Conservation (phyloP, 495 filamentous ascomycete species). For the Penicillium egyptiacum region DNA sequence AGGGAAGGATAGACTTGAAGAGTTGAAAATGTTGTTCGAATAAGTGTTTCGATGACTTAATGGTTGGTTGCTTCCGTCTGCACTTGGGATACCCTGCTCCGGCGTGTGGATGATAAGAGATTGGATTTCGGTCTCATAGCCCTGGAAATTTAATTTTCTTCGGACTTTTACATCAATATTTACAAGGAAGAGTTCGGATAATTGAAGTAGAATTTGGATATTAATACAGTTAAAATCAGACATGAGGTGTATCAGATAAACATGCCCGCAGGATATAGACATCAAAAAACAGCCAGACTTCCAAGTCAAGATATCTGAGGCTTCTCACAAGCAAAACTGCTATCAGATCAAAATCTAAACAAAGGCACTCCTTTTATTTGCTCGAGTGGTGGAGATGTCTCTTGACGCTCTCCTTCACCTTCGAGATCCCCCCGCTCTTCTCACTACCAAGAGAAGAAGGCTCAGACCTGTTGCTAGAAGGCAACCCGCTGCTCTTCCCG, state of each 20-base stretch:
- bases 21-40: slow-evolving; percentile 88
- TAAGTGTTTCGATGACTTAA: slow-evolving; percentile 30
- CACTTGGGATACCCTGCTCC: neutral
- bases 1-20: slow-evolving; percentile 83
- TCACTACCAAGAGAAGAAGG: slow-evolving; percentile 3
- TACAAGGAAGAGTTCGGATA: neutral
- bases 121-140: neutral
- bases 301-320: neutral
- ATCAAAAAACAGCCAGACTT: neutral
- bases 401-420: slow-evolving; percentile 36
- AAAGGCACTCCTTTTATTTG: neutral
- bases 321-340: neutral
- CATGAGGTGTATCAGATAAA: neutral
- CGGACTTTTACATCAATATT: neutral
- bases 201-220: slow-evolving; percentile 1
- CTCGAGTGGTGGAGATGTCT: slow-evolving; percentile 29
- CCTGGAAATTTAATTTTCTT: neutral
- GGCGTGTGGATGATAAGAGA: neutral
- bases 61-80: neutral
- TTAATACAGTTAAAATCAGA: neutral
- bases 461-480: slow-evolving; percentile 8
- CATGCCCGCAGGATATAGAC: neutral
- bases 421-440: slow-evolving; percentile 18
- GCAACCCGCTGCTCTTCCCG: neutral
- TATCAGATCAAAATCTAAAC: neutral